Percentiles rank a stretch among this genome's conserved stretches.
Conservation (phyloP, 169 alveolate species). For the Plasmodium vivax region DNA sequence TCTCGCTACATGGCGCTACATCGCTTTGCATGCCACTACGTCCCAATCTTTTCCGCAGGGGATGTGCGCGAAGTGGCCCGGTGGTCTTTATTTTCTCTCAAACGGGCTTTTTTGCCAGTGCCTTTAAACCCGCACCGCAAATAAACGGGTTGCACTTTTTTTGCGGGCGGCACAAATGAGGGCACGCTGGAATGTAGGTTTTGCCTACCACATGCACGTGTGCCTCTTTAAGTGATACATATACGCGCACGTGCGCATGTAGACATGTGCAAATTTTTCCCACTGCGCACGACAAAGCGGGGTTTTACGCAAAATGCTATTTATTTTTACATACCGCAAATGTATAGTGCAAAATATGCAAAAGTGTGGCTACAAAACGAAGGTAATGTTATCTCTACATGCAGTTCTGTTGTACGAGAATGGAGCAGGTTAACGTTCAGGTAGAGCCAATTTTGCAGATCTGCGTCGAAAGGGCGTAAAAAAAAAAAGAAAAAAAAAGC, state of each 20-base stretch:
- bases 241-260: background rate
- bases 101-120: background rate
- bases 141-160: background rate
- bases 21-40: background rate
- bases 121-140: background rate
- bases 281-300: background rate
- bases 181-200: background rate
- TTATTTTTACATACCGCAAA: background rate
- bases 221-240: background rate
- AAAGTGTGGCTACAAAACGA: background rate
- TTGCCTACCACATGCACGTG: background rate
- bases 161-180: background rate
- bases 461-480: background rate
- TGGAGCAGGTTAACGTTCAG: background rate
- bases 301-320: background rate
- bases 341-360: background rate
- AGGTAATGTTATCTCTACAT: background rate
- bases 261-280: background rate
- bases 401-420: background rate
- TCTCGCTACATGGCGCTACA: background rate
- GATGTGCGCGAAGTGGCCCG: background rate
- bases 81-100: background rate
- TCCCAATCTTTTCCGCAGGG: background rate
- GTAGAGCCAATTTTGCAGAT: background rate
- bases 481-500: background rate